These are phyloP conservation scores for Lentinula raphanica DNA, from an alignment of 768 basidiomycete species.

Conservation along the genomic window DNA sequence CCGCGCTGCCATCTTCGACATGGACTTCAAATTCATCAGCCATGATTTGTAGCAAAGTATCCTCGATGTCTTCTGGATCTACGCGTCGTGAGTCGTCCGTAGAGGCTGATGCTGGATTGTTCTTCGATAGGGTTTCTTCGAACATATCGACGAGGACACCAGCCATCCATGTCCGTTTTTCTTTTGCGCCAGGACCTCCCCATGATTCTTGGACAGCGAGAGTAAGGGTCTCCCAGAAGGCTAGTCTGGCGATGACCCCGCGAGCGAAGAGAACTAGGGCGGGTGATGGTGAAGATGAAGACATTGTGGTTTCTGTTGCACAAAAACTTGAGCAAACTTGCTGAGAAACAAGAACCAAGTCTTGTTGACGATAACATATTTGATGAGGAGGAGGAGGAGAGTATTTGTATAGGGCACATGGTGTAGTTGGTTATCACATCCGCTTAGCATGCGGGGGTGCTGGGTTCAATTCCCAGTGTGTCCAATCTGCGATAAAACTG, in stretches of 20 bases:
- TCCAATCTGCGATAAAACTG: background rate
- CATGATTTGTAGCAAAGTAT: constrained; percentile 78
- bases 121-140: constrained; percentile 36
- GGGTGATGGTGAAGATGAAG: constrained; percentile 31
- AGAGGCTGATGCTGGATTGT: background rate
- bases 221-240: constrained; percentile 80
- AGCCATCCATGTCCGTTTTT: constrained; percentile 84
- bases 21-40: constrained; percentile 81
- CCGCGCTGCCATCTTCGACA: constrained; percentile 82
- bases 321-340: no score
- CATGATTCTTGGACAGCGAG: constrained; percentile 82
- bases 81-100: constrained; percentile 24
- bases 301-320: constrained; percentile 9
- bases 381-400: no score
- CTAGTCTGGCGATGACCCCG: constrained; percentile 76
- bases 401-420: constrained; percentile 13
- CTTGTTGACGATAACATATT: no score
- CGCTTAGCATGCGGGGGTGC: constrained; percentile 20
- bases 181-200: constrained; percentile 70
- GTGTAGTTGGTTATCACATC: constrained; percentile 29
- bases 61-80: constrained; percentile 77
- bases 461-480: constrained; percentile 9
- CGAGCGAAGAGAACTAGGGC: constrained; percentile 75
- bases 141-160: constrained; percentile 77
- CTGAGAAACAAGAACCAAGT: no score